Evolutionary conservation across 345 rosid genomes (phyloP).

Genomic region (Hibiscus trionum): DNA sequence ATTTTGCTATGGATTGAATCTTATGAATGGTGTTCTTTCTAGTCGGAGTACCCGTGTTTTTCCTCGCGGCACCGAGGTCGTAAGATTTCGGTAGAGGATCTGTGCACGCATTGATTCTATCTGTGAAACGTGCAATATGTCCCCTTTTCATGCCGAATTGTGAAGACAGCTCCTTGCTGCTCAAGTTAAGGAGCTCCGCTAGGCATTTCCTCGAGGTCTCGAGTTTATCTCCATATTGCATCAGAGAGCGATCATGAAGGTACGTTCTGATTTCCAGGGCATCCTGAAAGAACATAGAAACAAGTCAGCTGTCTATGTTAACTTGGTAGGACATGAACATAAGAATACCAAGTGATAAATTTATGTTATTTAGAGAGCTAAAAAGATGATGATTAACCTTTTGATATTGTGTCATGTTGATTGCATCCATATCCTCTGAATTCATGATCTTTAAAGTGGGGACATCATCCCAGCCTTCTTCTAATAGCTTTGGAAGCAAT

Average conservation of each 20-base stretch:
- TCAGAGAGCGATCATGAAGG: constrained; percentile 55
- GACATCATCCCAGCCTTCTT: constrained; percentile 75
- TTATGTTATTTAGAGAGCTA: neutral
- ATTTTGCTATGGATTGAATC: constrained; percentile 18
- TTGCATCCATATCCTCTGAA: constrained; percentile 47
- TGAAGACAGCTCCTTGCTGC: constrained; percentile 33
- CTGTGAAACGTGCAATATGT: constrained; percentile 42
- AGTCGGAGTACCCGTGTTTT: constrained; percentile 14
- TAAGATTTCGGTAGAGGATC: constrained; percentile 30
- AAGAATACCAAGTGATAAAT: neutral
- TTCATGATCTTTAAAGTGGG: constrained; percentile 66
- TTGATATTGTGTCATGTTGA: constrained; percentile 46
- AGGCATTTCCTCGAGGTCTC: constrained; percentile 41
- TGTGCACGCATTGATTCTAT: constrained; percentile 31
- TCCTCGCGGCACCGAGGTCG: constrained; percentile 12
- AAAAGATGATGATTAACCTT: constrained; percentile 32
- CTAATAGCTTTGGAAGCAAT: constrained; percentile 45
- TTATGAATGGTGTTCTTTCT: constrained; percentile 27
- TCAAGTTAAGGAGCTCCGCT: constrained; percentile 40
- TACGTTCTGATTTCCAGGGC: constrained; percentile 53
- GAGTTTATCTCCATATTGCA: constrained; percentile 46
- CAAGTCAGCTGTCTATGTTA: neutral
- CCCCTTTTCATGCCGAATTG: constrained; percentile 61
- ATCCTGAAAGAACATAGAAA: constrained; percentile 27
- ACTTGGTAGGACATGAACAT: neutral